Evolutionary conservation across 352 stramenopile genomes (phyloP), one percentile per base, ranked within the genome.

Genomic region (Phytopythium chamaehyphon): DNA sequence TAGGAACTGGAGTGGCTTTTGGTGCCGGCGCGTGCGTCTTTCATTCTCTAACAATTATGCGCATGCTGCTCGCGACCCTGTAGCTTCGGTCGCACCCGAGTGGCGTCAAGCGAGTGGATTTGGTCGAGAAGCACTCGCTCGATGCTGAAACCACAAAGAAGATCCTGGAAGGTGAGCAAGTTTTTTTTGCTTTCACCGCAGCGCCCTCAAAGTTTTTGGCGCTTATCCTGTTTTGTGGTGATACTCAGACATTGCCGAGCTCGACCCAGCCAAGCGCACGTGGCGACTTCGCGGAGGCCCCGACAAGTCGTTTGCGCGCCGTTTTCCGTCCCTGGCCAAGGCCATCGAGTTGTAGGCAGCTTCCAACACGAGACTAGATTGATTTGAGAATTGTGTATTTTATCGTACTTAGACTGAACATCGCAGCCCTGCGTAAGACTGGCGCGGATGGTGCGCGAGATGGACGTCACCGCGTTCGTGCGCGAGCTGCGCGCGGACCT

Each of bases 241-340:
- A 46, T 43, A 16, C 40, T 7, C 33, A 86, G 77, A 81, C 19
- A 71, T 86, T 40, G 73, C 72, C 36, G 44, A 61, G 35, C 45
- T 88, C 15, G 67, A 88, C 28, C 42, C 62, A 6, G 40, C 54
- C 22, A 73, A 70, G 24, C 63, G 77, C 19, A 83, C 55, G 36
- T 88, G 77, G 74, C 65, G 50, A 31, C 79, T 88, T 31, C 79
- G 79, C 31, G 24, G 75, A 18, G 57, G 47, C 14, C 53, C 57
- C n/a, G 77, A 88, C 43, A 59, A 83, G 26, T 70, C 59, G 36
- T 83, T 86, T 43, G 58, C 53, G 33, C 77, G 72, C 61, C 64
- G 69, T 18, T 86, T 86, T 49, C 59, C 71, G 48, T 52, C 59
- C 15, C 56, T 74, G 28, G 66, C 69, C 40, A 82, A 72, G 58